Evolutionary conservation across 495 filamentous ascomycete genomes (phyloP).

Genomic region (Penicillium waksmanii): DNA sequence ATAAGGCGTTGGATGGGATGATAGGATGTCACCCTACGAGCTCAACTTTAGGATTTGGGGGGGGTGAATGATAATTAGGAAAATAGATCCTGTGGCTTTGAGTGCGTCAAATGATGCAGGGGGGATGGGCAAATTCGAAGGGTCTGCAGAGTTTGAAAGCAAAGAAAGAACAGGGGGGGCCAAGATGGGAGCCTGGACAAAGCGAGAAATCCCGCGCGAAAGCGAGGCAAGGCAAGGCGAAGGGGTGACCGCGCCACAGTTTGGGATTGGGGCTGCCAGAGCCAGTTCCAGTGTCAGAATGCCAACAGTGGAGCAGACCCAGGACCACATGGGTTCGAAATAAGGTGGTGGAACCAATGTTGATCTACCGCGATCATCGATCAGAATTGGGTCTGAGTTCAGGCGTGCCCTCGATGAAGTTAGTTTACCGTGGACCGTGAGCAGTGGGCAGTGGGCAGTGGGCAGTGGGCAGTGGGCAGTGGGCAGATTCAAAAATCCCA

Average conservation of each 20-base stretch:
- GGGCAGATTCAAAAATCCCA: neutral
- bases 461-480: no score
- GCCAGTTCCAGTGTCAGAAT: no score
- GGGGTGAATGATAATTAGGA: neutral
- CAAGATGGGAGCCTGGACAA: conserved; percentile 11
- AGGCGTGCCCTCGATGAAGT: neutral
- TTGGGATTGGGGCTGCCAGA: neutral
- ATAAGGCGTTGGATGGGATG: conserved; percentile 10
- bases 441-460: no score
- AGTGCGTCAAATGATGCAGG: neutral
- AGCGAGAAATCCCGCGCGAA: conserved; percentile 1
- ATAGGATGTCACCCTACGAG: conserved; percentile 10
- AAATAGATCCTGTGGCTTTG: conserved; percentile 3
- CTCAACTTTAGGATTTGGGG: conserved; percentile 5
- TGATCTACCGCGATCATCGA: conserved; percentile 18
- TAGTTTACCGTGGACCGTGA: neutral
- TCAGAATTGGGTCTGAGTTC: conserved; percentile 3
- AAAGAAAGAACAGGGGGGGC: neutral
- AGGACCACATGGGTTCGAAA: conserved; percentile 14
- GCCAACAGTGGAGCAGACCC: conserved; percentile 2
- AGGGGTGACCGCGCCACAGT: conserved; percentile 6
- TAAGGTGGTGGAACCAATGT: conserved; percentile 31
- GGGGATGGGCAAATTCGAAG: neutral
- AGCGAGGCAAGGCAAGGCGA: neutral
- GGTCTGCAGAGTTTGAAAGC: neutral